Conservation (phyloP, 306 rosid genomes). For the Carpinus viminea region DNA sequence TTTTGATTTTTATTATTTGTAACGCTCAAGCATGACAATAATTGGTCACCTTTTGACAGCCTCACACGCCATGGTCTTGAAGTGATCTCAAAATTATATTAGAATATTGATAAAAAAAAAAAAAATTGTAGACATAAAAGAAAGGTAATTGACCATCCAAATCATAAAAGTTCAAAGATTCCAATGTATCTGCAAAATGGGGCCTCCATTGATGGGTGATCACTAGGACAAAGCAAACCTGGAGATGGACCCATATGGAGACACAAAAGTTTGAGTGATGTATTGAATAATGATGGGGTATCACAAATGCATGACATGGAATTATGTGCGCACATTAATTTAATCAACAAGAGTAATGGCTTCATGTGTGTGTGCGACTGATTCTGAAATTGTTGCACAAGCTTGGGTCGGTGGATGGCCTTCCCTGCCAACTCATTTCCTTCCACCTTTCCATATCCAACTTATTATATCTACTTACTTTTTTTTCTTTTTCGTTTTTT, state of each 20-base stretch:
- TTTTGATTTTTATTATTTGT: background rate
- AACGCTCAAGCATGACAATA: background rate
- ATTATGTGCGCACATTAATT: slow-evolving; percentile 35
- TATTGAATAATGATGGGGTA: slow-evolving; percentile 26
- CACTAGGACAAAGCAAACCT: slow-evolving; percentile 28
- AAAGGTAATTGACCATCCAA: too few relatives aligned
- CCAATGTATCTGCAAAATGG: too few relatives aligned
- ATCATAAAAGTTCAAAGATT: too few relatives aligned
- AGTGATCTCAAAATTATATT: too few relatives aligned
- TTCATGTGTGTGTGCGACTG: background rate
- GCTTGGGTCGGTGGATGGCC: slow-evolving; percentile 10
- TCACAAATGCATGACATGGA: slow-evolving; percentile 35
- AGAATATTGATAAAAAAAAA: too few relatives aligned
- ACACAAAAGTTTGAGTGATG: slow-evolving; percentile 15
- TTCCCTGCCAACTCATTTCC: slow-evolving; percentile 32
- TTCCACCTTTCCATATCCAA: background rate
- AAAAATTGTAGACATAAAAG: too few relatives aligned
- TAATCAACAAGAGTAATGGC: slow-evolving; percentile 16
- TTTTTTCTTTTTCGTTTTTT: too few relatives aligned
- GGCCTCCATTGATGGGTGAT: slow-evolving; percentile 19
- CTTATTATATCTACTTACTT: background rate
- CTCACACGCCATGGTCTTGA: background rate
- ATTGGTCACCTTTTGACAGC: background rate
- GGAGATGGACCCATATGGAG: slow-evolving; percentile 14
- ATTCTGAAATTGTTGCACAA: slow-evolving; percentile 21